Conservation (phyloP, 192 early-diverging fungal genomes). For the Entomortierella lignicola region DNA sequence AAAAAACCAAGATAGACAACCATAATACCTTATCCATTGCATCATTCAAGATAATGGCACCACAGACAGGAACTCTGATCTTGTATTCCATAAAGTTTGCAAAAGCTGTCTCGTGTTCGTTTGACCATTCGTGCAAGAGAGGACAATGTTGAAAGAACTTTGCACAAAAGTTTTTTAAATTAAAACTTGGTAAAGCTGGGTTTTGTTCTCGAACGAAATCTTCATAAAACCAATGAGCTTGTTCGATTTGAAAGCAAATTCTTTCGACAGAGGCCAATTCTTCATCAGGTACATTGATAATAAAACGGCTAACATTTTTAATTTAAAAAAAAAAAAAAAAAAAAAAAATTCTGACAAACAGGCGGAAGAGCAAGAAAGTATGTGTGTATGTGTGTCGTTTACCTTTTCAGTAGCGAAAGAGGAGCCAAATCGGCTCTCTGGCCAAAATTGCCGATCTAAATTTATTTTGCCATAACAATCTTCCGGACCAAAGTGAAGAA, state of each 20-base stretch:
- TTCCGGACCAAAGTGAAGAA: no score
- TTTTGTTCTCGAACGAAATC: constrained; percentile 95
- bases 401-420: no score
- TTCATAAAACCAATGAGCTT: constrained; percentile 99
- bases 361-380: no score
- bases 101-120: constrained; percentile 91
- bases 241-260: constrained; percentile 98
- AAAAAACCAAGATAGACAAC: no score
- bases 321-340: background rate
- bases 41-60: constrained; percentile 93
- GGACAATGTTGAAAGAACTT: constrained; percentile 92
- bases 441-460: no score
- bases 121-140: constrained; percentile 87
- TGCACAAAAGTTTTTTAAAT: constrained; percentile 85
- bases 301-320: constrained; percentile 79
- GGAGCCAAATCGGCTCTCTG: no score
- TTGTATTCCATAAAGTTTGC: constrained; percentile 96
- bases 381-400: no score
- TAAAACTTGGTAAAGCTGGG: constrained; percentile 82
- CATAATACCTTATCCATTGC: constrained; percentile 81
- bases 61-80: constrained; percentile 95
- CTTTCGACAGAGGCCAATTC: constrained; percentile 94
- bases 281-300: constrained; percentile 97
- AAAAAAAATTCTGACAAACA: background rate
- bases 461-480: no score